Percentiles rank a stretch among this genome's conserved stretches.
phyloP scores from a whole-genome alignment of 139 green algal species.

The Spirogloea muscicola region DNA sequence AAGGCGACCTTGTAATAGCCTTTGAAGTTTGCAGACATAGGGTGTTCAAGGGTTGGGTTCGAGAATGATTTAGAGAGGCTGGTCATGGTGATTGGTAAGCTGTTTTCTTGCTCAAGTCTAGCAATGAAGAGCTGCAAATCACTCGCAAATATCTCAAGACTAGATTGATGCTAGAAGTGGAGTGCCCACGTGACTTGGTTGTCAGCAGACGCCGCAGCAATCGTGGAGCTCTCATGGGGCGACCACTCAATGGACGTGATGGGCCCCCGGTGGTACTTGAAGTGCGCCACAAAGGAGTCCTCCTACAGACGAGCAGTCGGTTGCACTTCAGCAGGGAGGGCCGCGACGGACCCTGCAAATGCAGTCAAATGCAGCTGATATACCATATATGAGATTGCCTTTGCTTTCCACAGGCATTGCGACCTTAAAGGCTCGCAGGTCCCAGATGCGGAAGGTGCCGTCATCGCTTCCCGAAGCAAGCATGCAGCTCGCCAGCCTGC shows the following conservation, averaged over 20 bases:
- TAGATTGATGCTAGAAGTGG: not conserved
- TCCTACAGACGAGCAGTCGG: slow-evolving; percentile 11
- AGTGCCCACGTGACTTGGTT: slow-evolving; percentile 54
- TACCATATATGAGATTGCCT: too few species aligned
- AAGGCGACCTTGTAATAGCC: too few species aligned
- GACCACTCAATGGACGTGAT: slow-evolving; percentile 94
- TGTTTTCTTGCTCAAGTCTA: too few species aligned
- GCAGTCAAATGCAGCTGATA: too few species aligned
- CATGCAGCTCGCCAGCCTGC: slow-evolving; percentile 80
- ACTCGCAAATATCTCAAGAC: not conserved
- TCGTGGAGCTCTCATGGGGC: slow-evolving; percentile 85
- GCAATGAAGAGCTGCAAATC: slow-evolving; percentile 8
- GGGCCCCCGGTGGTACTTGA: slow-evolving; percentile 59
- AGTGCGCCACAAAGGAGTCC: slow-evolving; percentile 62
- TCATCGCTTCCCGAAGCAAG: slow-evolving; percentile 88
- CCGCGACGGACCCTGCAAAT: too few species aligned
- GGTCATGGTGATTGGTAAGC: too few species aligned
- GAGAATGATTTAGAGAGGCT: too few species aligned
- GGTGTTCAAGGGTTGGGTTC: too few species aligned
- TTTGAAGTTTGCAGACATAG: too few species aligned
- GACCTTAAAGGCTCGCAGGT: slow-evolving; percentile 77
- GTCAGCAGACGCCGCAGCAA: slow-evolving; percentile 72
- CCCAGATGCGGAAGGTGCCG: slow-evolving; percentile 85
- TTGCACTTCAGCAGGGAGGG: too few species aligned
- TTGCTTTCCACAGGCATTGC: too few species aligned